Percentiles rank a stretch among this genome's conserved stretches.
phyloP scores from a whole-genome alignment of 306 rosid genomes.

The Prunus padus region DNA sequence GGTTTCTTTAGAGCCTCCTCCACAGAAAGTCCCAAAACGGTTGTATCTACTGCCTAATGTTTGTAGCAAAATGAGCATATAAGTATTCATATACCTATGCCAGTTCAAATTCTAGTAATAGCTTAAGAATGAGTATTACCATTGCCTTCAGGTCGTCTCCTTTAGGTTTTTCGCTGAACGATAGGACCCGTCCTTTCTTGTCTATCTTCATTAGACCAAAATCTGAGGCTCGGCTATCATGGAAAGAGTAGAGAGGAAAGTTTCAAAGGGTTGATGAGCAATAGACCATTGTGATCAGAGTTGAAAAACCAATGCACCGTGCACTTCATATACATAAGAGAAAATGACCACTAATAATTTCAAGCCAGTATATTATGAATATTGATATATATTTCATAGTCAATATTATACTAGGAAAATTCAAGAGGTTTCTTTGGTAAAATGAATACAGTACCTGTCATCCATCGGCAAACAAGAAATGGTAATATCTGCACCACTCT shows the following conservation, averaged over 20 bases:
- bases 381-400: too few species aligned
- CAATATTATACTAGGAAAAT: too few species aligned
- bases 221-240: constrained; percentile 91
- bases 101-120: constrained; percentile 1
- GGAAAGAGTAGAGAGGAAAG: constrained; percentile 19
- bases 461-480: constrained; percentile 89
- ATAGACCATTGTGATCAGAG: background rate
- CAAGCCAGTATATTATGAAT: too few species aligned
- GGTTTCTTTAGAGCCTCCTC: constrained; percentile 84
- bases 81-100: constrained; percentile 20
- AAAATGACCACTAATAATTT: too few species aligned
- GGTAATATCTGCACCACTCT: constrained; percentile 90
- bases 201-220: constrained; percentile 99
- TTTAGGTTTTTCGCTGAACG: constrained; percentile 87
- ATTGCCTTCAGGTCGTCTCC: constrained; percentile 73
- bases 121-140: constrained; percentile 46
- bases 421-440: constrained; percentile 6
- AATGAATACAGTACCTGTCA: constrained; percentile 54
- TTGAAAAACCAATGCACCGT: background rate
- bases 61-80: constrained; percentile 29
- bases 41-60: constrained; percentile 81
- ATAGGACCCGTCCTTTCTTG: constrained; percentile 56
- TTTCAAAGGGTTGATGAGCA: constrained; percentile 11
- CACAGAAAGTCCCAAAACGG: constrained; percentile 76
- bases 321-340: background rate